Base-by-base conservation (phyloP, 192 early-diverging fungal genomes). In the Coemansia sp. region DNA sequence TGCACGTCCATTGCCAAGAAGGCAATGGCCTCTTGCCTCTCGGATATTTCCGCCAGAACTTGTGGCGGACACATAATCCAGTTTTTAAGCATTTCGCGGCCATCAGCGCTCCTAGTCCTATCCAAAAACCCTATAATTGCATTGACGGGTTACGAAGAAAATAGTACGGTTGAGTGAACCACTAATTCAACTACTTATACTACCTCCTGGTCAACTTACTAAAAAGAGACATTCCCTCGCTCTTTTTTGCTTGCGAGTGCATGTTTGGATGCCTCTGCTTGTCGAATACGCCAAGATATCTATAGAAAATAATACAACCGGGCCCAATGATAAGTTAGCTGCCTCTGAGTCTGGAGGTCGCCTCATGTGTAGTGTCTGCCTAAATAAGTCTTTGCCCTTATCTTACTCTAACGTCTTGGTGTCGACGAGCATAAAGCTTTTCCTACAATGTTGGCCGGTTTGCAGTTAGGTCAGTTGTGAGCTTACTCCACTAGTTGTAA, bases 191-290 rank as follows among this genome's bases (percentile, higher is more conserved):
- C 2, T 38, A 8, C 11, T 5, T 8, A 5, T 38, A 38, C 37
- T 13, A 16, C 11, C 7, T 43, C 11, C 23, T 9, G 4, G 11
- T 4, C 9, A 50, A 62, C 74, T 56, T 82, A 93, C 91, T 88
- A 69, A 88, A 93, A 8, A 95, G 64, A 0, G 92, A 94, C 6
- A 87, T 69, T 0, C 90, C 87, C 66, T 91, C 91, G 71, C 88
- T 87, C 16, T 71, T 68, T 26, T 70, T 86, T 4, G 78, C 78
- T 42, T 79, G 84, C 62, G 72, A 84, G 67, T 92, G 90, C 84
- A 92, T 91, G 60, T 87, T 93, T n/a, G 94, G 93, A 59, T 95
- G 94, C 1, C 85, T 70, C 57, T 90, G 88, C 23, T 86, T 72
- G 39, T 88, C 83, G 64, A 95, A 93, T 13, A 95, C 85, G 50